Percentiles rank a stretch among this genome's conserved stretches.
These are phyloP conservation scores for Pleurotus salmoneostramineus DNA, from an alignment of 768 basidiomycete genomes.

Conservation along the genomic window DNA sequence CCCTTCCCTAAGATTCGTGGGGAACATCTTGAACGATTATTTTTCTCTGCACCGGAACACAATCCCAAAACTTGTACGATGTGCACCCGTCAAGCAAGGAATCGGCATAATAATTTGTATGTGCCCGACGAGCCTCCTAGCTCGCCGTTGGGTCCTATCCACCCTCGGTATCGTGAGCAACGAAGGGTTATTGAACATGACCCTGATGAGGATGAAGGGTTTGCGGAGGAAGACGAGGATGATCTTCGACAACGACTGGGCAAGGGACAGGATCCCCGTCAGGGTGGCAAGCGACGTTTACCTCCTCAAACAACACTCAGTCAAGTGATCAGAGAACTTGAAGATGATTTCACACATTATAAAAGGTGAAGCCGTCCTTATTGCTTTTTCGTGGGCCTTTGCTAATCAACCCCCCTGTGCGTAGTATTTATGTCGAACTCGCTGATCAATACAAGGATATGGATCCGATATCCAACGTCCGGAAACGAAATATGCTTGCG, in stretches of 20 bases:
- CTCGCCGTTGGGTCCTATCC: constrained; percentile 20
- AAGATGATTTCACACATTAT: constrained; percentile 94
- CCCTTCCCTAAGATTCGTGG: constrained; percentile 86
- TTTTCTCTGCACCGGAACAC: constrained; percentile 79
- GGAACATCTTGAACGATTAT: constrained; percentile 70
- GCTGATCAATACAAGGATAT: constrained; percentile 92
- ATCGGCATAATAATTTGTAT: constrained; percentile 22
- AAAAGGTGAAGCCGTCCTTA: constrained; percentile 57
- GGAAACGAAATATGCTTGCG: constrained; percentile 82
- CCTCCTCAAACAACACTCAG: constrained; percentile 88
- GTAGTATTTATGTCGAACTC: constrained; percentile 84
- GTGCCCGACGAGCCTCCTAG: neutral
- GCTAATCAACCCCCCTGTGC: constrained; percentile 4
- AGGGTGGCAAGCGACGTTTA: constrained; percentile 34
- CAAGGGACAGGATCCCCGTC: constrained; percentile 31
- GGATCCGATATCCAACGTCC: constrained; percentile 78
- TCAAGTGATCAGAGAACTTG: constrained; percentile 81
- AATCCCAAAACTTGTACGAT: constrained; percentile 65
- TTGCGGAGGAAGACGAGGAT: constrained; percentile 39
- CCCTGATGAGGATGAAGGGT: constrained; percentile 43
- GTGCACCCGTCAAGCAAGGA: constrained; percentile 41
- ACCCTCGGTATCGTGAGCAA: constrained; percentile 8
- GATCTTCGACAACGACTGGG: constrained; percentile 15
- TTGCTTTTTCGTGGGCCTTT: constrained; percentile 19
- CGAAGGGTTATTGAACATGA: constrained; percentile 6